phyloP scores from a whole-genome alignment of 163 green algal species.

The Volvox carteri region DNA sequence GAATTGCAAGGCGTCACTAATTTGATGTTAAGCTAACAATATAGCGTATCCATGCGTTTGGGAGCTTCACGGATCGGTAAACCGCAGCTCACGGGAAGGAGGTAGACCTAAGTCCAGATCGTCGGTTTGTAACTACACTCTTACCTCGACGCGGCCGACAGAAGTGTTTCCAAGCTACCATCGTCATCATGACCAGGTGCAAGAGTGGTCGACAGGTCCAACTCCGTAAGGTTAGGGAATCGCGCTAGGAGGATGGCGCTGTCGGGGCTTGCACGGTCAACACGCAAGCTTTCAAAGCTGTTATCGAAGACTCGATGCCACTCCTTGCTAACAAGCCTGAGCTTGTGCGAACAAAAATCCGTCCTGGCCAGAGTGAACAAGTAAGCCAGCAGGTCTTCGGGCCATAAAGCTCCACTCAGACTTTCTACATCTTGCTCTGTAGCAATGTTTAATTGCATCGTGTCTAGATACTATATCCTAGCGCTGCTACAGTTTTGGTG shows the following conservation, averaged over 20 bases:
- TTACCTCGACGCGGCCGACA: background rate
- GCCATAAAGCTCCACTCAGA: background rate
- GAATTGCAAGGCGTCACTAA: background rate
- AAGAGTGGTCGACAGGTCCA: background rate
- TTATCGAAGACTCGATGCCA: constrained; percentile 10
- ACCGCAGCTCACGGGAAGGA: background rate
- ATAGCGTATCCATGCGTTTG: background rate
- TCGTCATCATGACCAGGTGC: background rate
- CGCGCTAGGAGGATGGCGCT: background rate
- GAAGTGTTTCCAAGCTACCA: background rate
- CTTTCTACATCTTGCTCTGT: background rate
- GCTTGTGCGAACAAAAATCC: background rate
- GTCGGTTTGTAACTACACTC: background rate
- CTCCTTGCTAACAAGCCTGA: constrained; percentile 1
- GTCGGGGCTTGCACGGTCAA: background rate
- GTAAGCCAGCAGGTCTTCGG: background rate
- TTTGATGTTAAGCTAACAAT: background rate
- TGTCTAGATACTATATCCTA: too few relatives aligned
- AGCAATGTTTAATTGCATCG: background rate
- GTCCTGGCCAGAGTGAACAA: background rate
- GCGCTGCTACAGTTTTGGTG: too few relatives aligned
- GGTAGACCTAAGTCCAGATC: background rate
- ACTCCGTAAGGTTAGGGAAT: background rate
- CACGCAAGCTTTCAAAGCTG: background rate
- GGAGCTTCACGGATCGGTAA: background rate